Evolutionary conservation across 352 stramenopile species (phyloP).

Genomic region (Phytophthora sansomeana): DNA sequence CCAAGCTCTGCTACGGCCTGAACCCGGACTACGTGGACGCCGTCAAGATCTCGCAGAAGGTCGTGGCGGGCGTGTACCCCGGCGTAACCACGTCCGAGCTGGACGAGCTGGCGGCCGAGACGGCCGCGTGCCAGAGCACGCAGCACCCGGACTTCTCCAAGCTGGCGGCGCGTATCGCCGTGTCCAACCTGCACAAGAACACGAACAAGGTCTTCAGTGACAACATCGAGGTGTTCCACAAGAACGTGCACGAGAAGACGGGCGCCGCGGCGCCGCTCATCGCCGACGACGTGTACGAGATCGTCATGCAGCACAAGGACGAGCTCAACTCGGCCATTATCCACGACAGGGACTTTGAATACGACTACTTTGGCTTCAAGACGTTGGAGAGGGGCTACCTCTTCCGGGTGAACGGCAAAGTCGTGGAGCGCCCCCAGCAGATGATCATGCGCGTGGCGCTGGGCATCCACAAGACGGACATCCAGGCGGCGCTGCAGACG

Average conservation of each 20-base stretch:
- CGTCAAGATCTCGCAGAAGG: slow-evolving; percentile 98
- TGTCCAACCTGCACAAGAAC: slow-evolving; percentile 99
- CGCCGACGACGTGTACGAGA: slow-evolving; percentile 95
- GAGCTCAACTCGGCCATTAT: slow-evolving; percentile 96
- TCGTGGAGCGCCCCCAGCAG: slow-evolving; percentile 98
- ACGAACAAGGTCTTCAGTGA: slow-evolving; percentile 97
- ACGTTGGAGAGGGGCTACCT: slow-evolving; percentile 98
- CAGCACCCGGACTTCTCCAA: slow-evolving; percentile 99
- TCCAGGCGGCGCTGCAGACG: slow-evolving; percentile 95
- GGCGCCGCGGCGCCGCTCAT: slow-evolving; percentile 93
- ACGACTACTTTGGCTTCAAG: slow-evolving; percentile 99
- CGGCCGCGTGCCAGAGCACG: slow-evolving; percentile 96
- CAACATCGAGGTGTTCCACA: slow-evolving; percentile 94
- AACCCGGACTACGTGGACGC: slow-evolving; percentile 97
- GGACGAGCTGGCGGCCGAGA: slow-evolving; percentile 98
- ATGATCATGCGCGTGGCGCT: slow-evolving; percentile 99
- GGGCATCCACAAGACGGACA: slow-evolving; percentile 98
- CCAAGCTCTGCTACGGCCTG: slow-evolving; percentile 98
- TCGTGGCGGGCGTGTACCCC: slow-evolving; percentile 98
- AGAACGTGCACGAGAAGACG: slow-evolving; percentile 97
- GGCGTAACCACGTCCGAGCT: slow-evolving; percentile 99
- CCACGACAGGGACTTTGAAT: slow-evolving; percentile 99
- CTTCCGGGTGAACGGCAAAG: slow-evolving; percentile 95
- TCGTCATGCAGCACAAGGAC: slow-evolving; percentile 96
- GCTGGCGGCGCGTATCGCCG: slow-evolving; percentile 97